phyloP scores from a whole-genome alignment of 1,284 basidiomycete genomes.

The Apiotrichum brassicae region DNA sequence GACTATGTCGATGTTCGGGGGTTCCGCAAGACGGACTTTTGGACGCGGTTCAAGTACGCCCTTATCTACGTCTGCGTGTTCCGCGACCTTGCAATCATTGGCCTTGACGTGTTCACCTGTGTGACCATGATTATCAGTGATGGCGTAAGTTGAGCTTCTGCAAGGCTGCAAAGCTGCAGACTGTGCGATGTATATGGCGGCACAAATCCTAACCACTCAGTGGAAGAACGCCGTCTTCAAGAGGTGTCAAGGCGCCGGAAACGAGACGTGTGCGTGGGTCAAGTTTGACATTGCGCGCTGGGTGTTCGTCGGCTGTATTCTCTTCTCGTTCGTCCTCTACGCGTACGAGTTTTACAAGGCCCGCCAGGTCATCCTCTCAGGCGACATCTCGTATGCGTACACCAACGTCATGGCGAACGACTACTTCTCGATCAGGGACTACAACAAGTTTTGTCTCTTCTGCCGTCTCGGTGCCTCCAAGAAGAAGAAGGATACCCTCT shows the following conservation, averaged over 20 bases:
- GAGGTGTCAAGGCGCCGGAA: conserved; percentile 54
- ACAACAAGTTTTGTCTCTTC: conserved; percentile 97
- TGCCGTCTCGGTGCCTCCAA: conserved; percentile 92
- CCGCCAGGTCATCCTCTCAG: conserved; percentile 83
- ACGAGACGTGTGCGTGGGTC: conserved; percentile 72
- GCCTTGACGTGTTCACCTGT: conserved; percentile 96
- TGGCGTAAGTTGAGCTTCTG: conserved; percentile 45
- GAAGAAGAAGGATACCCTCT: conserved; percentile 93
- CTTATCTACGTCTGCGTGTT: conserved; percentile 86
- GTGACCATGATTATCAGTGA: conserved; percentile 81
- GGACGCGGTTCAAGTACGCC: conserved; percentile 83
- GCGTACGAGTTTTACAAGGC: conserved; percentile 89
- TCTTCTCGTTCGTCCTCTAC: conserved; percentile 87
- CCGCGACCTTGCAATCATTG: conserved; percentile 92
- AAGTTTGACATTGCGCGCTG: conserved; percentile 86
- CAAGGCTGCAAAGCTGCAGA: no score
- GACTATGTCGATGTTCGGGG: conserved; percentile 89
- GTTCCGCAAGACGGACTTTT: conserved; percentile 78
- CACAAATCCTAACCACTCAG: neutral
- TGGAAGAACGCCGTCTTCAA: conserved; percentile 1
- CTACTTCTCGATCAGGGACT: conserved; percentile 86
- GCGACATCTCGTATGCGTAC: conserved; percentile 94
- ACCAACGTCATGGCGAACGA: conserved; percentile 96
- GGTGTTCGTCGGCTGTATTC: conserved; percentile 96
- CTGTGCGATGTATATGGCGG: neutral